These are phyloP conservation scores for Fonsecaea nubica DNA, from an alignment of 2,329 filamentous ascomycete genomes.

Conservation along the genomic window DNA sequence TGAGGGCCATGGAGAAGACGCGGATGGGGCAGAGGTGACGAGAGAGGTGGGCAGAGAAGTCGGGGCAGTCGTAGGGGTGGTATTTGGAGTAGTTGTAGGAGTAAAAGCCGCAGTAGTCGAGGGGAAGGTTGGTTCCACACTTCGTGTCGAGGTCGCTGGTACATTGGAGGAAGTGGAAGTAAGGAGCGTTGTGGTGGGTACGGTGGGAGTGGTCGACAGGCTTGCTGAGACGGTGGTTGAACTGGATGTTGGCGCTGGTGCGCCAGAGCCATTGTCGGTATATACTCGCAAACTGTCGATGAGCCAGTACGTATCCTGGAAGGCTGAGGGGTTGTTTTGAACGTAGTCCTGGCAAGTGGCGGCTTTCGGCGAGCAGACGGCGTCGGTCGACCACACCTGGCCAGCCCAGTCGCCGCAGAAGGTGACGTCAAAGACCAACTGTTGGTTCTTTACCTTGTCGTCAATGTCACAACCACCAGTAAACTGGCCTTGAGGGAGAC, in stretches of 20 bases:
- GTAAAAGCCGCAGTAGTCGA: not conserved
- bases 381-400: conserved; percentile 65
- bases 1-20: conserved; percentile 1
- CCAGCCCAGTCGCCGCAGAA: conserved; percentile 95
- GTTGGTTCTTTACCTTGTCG: conserved; percentile 71
- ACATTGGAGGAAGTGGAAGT: conserved; percentile 5
- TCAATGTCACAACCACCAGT: conserved; percentile 73
- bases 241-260: conserved; percentile 11
- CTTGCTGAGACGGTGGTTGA: not conserved
- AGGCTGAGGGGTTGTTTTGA: conserved; percentile 70
- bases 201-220: conserved; percentile 3
- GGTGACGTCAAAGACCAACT: conserved; percentile 80
- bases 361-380: conserved; percentile 66
- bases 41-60: not conserved
- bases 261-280: conserved; percentile 28
- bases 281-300: conserved; percentile 40
- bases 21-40: conserved; percentile 14
- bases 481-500: conserved; percentile 72
- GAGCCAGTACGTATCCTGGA: conserved; percentile 65
- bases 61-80: not conserved
- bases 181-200: conserved; percentile 3
- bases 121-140: not conserved
- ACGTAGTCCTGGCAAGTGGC: conserved; percentile 76
- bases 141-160: not conserved
- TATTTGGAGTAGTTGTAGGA: not conserved